Percentiles rank a stretch among this genome's conserved stretches.
These are phyloP conservation scores for Alternaria arbusti DNA, from an alignment of 2,329 filamentous ascomycete genomes.

Conservation along the genomic window DNA sequence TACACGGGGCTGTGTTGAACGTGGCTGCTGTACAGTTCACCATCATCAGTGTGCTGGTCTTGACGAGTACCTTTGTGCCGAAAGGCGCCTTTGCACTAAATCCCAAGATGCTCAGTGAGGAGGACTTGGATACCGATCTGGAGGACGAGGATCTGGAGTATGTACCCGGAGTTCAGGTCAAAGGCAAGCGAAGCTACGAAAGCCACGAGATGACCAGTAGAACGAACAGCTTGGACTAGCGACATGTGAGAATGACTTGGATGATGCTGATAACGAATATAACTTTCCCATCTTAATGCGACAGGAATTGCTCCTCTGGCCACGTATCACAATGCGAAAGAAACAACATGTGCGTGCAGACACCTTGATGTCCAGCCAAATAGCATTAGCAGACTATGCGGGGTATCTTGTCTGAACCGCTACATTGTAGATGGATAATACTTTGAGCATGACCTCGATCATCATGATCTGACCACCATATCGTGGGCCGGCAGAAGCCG, in stretches of 20 bases:
- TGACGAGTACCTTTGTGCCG: slow-evolving; percentile 56
- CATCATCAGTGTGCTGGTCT: slow-evolving; percentile 51
- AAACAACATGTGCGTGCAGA: background rate
- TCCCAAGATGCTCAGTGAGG: slow-evolving; percentile 52
- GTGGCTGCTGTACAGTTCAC: slow-evolving; percentile 58
- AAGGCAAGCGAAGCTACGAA: slow-evolving; percentile 27
- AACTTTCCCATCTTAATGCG: background rate
- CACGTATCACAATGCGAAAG: background rate
- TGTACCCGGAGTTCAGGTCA: slow-evolving; percentile 23
- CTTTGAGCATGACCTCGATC: background rate
- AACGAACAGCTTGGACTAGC: slow-evolving; percentile 17
- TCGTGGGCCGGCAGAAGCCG: background rate
- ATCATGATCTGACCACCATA: background rate
- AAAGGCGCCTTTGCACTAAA: slow-evolving; percentile 54
- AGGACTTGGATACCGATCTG: slow-evolving; percentile 45
- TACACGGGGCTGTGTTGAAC: slow-evolving; percentile 52
- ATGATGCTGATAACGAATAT: background rate
- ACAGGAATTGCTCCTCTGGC: background rate
- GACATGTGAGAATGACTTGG: background rate
- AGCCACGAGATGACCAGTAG: slow-evolving; percentile 32
- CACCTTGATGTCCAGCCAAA: background rate
- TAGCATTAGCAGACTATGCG: background rate
- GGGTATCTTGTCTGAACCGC: background rate
- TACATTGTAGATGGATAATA: background rate
- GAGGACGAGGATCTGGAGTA: slow-evolving; percentile 36